Evolutionary conservation across 441 rosid species (phyloP).

Genomic region (Erodium trifolium): DNA sequence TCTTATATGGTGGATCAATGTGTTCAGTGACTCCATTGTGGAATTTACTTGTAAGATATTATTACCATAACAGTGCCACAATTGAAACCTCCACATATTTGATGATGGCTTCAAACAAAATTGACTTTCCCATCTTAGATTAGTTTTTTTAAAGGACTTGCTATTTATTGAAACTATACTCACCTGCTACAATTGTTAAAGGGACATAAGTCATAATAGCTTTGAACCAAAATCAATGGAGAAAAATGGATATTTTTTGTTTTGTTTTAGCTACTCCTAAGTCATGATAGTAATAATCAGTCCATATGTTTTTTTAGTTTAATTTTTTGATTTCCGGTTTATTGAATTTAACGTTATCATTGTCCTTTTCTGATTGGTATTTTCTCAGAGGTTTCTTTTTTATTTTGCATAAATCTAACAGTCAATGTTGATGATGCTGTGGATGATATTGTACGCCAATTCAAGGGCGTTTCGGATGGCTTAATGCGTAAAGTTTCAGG

Average conservation of each 20-base stretch:
- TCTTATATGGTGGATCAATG: background rate
- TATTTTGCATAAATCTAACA: conserved; percentile 27
- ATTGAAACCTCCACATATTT: background rate
- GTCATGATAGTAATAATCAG: background rate
- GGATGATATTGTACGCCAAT: conserved; percentile 88
- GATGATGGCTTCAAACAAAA: background rate
- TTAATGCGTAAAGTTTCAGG: conserved; percentile 69
- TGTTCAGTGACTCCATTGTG: background rate
- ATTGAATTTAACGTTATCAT: background rate
- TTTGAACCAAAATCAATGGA: conserved; percentile 1
- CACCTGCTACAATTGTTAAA: background rate
- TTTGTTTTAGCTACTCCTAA: background rate
- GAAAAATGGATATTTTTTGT: background rate
- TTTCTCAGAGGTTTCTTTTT: conserved; percentile 9
- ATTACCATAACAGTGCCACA: background rate
- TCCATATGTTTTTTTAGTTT: background rate
- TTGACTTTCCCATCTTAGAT: background rate
- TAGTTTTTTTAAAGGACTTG: background rate
- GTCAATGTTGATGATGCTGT: conserved; percentile 96
- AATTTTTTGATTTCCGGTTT: conserved; percentile 15
- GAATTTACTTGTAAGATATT: background rate
- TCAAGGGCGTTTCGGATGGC: conserved; percentile 88
- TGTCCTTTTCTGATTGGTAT: background rate
- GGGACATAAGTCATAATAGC: background rate
- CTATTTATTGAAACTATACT: background rate